Evolutionary conservation across 495 filamentous ascomycete genomes (phyloP), one percentile per base, ranked within the genome.

Genomic region (Tuber borchii): DNA sequence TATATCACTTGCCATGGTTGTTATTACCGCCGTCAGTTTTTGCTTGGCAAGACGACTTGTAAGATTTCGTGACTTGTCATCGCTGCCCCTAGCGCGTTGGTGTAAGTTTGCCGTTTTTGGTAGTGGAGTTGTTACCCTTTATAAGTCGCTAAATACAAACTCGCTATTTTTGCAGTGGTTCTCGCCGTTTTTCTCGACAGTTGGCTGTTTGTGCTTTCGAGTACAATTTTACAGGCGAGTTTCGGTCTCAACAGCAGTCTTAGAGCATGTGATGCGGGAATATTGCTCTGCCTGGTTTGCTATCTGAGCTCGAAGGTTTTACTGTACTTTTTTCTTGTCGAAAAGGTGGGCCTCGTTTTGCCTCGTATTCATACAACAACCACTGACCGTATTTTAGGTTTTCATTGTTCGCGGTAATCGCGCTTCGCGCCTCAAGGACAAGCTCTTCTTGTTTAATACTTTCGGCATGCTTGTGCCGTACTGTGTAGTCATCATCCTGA

Each of bases 281-380:
- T 83, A 48, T 71, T 83, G 48, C 77, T 83, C 19, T 83, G 82
- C 45, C 71, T 83, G 37, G 82, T 81, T 43, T 83, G 82, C 44
- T 83, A 83, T 72, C 75, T 83, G 8, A 83, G 82, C 65, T 83
- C 82, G 5, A 83, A 83, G 75, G 82, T 83, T 56, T 48, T 83
- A 16, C 71, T 83, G 31, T 83, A 83, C 74, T 79, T 83, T 22
- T 83, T 83, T 39, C 65, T 83, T 8, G 82, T 83, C 31, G 82
- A 83, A 70, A 83, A 83, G 76, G 82, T 83, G 77, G 39, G 8
- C 22, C 43, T 45, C 5, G 8, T 48, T 44, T 73, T 16, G 4
- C 46, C 46, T 0, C 44, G 42, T 14, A 45, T 31, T 37, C 4
- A 6, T 19, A 26, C 22, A 3, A 5, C 22, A 31, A 10, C 16